A percentile compares a stretch with the other conserved stretches of the same genome.
Conservation (phyloP, 75 land plant species). For the Cunninghamia lanceolata region DNA sequence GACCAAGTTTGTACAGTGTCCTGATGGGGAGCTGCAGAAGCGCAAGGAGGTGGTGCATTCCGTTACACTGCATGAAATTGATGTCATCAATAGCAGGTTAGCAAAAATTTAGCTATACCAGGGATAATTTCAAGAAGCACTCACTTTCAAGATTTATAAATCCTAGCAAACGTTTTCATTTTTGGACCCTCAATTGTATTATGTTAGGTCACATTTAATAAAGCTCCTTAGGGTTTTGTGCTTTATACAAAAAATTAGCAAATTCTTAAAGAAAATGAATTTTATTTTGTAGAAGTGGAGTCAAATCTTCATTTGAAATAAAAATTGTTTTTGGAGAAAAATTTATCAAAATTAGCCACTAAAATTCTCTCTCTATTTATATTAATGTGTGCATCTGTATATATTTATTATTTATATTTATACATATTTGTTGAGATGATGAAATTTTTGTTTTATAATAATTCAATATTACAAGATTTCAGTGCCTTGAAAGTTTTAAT, state of each 20-base stretch:
- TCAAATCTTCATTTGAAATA: not conserved
- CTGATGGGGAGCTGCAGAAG: conserved; percentile 97
- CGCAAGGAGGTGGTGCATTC: conserved; percentile 95
- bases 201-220: not conserved
- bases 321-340: too few species aligned
- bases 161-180: not conserved
- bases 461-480: not conserved
- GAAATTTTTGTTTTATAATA: too few species aligned
- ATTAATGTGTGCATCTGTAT: not conserved
- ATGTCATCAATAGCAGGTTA: conserved; percentile 98
- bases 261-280: not conserved
- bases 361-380: not conserved
- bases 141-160: not conserved
- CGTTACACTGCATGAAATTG: conserved; percentile 92
- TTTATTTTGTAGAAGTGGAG: not conserved
- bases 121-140: not conserved
- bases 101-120: not conserved
- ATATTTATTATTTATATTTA: too few species aligned
- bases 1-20: conserved; percentile 94
- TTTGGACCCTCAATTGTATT: not conserved
- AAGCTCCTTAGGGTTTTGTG: not conserved
- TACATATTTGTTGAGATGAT: too few species aligned
- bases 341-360: too few species aligned
- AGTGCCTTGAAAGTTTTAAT: not conserved
- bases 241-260: too few species aligned